Base-by-base conservation (phyloP, 2,329 filamentous ascomycete species). In the Neonectria magnoliae region DNA sequence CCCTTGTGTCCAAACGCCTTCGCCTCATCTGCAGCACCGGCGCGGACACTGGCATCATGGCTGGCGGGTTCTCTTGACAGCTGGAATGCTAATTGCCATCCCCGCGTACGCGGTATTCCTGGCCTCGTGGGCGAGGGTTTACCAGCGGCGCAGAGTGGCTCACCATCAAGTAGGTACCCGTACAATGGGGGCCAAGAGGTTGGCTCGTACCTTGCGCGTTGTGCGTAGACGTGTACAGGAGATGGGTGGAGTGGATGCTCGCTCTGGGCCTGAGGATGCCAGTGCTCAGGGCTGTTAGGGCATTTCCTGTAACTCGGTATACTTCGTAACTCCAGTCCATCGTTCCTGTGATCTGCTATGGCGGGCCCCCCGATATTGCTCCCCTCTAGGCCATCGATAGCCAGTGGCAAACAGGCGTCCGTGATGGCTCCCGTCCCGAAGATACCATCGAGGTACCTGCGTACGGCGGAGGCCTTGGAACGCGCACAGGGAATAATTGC, bases 11-110 rank as follows among this genome's bases (percentile, higher is more conserved):
- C 31, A 13, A 16, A 16, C 38, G 54, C 44, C 18, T 52, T 27
- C 53, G 31, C 36, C 27, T 52, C 45, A 51, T 56, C n/a, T 47
- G n/a, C 33, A 52, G 50, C 48, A 14, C 47, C 33, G 18, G 27
- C 31, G 25, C 25, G 20, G 45, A 27, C 22, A 31, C 48, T 18
- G 33, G n/a, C 38, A n/a, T 29, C 55, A 58, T 16, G 33, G 45
- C 27, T 51, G 44, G 22, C 31, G 55, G 20, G 45, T 31, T 20
- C 47, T 44, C 20, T 51, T 14, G 36, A 29, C 16, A 18, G 5
- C 55, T 63, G 60, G 60, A 63, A 63, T 63, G 60, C 41, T 36
- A 48, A 42, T 42, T 41, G 25, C 60, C 55, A 53, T 58, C 48
- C 41, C 60, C 42, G 54, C 60, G 55, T 33, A 61, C 22, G 58